Conservation (phyloP, 768 basidiomycete genomes). For the Astraeus odoratus region DNA sequence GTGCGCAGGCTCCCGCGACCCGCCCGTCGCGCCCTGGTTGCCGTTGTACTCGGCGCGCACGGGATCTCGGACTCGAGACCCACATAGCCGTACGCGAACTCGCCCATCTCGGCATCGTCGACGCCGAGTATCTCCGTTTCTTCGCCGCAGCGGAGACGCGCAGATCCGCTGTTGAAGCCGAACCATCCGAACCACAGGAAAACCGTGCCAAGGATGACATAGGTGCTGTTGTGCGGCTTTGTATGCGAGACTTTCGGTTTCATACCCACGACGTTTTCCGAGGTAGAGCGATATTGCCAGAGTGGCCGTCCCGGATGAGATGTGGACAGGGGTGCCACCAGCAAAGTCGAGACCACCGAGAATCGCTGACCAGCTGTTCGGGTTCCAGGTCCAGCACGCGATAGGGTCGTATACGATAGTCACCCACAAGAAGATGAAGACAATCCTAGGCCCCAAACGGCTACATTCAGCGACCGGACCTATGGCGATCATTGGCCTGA, state of each 20-base stretch:
- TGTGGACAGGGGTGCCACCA: conserved; percentile 95
- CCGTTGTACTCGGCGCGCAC: conserved; percentile 26
- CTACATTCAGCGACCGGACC: conserved; percentile 91
- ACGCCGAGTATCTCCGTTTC: conserved; percentile 76
- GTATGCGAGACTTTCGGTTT: conserved; percentile 85
- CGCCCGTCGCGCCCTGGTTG: conserved; percentile 18
- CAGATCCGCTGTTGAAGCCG: conserved; percentile 91
- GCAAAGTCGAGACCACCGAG: conserved; percentile 89
- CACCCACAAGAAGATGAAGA: conserved; percentile 88
- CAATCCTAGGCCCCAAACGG: conserved; percentile 75
- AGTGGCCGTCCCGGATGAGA: conserved; percentile 87
- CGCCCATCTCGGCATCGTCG: conserved; percentile 87
- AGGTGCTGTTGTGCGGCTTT: conserved; percentile 91
- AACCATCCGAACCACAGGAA: conserved; percentile 97
- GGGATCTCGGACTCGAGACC: conserved; percentile 52
- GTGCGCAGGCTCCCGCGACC: conserved; percentile 32
- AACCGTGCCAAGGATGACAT: conserved; percentile 86
- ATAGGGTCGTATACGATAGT: conserved; percentile 90
- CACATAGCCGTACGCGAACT: conserved; percentile 85
- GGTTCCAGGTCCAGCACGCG: conserved; percentile 95
- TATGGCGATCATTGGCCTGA: conserved; percentile 77
- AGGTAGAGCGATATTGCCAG: conserved; percentile 88
- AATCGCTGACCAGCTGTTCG: conserved; percentile 65
- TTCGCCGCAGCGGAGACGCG: conserved; percentile 62
- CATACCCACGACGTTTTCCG: conserved; percentile 86